phyloP scores from a whole-genome alignment of 192 early-diverging fungal species.

The Gaertneriomyces sp. region DNA sequence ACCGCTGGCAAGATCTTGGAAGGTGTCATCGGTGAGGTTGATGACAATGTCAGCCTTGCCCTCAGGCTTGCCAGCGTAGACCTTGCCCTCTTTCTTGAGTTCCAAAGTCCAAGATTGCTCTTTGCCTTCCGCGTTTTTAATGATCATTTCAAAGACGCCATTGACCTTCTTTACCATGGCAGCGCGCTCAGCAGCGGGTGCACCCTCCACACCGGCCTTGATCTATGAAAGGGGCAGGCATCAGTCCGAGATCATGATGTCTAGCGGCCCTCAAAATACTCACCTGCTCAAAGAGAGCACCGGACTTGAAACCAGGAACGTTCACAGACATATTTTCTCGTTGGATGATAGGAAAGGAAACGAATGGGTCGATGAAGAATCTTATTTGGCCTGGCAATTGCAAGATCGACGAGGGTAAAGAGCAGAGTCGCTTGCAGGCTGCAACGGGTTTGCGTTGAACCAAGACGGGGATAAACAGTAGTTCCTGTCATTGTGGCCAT shows the following conservation, averaged over 20 bases:
- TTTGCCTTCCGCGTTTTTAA: constrained; percentile 40
- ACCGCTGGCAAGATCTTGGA: constrained; percentile 42
- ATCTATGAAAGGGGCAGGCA: constrained; percentile 26
- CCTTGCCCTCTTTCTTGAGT: constrained; percentile 43
- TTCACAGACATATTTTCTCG: constrained; percentile 39
- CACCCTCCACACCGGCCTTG: constrained; percentile 50
- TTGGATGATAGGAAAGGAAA: too few species aligned
- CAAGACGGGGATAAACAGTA: too few species aligned
- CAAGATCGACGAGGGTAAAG: too few species aligned
- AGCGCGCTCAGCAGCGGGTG: constrained; percentile 57
- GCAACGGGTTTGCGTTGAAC: too few species aligned
- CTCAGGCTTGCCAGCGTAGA: constrained; percentile 30
- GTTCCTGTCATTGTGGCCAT: too few species aligned
- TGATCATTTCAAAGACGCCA: constrained; percentile 40
- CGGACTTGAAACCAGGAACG: constrained; percentile 71
- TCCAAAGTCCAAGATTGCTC: constrained; percentile 44
- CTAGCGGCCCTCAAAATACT: too few species aligned
- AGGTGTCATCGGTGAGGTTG: constrained; percentile 37
- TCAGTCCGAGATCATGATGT: too few species aligned
- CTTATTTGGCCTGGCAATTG: too few species aligned
- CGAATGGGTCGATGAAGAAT: too few species aligned
- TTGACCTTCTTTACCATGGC: constrained; percentile 60
- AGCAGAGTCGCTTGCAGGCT: too few species aligned
- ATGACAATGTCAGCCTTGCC: constrained; percentile 45
- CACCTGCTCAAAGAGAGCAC: constrained; percentile 64